These are phyloP conservation scores for Hypomontagnella submonticulosa DNA, from an alignment of 495 filamentous ascomycete genomes.

Conservation along the genomic window DNA sequence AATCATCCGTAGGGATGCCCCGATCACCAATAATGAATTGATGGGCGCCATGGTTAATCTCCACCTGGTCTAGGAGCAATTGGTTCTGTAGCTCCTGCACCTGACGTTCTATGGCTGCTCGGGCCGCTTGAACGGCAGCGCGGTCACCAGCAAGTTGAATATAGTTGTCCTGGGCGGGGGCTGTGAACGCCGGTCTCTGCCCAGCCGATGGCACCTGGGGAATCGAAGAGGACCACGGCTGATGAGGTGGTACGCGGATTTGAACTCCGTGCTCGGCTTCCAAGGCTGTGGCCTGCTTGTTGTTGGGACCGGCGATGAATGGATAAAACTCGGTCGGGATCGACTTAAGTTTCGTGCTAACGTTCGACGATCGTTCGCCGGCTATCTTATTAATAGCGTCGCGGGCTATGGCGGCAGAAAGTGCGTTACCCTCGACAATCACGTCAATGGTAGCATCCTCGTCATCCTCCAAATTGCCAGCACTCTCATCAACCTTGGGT, in stretches of 20 bases:
- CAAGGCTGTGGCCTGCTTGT: conserved; percentile 70
- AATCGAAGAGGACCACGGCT: conserved; percentile 75
- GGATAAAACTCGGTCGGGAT: conserved; percentile 95
- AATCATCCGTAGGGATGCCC: conserved; percentile 80
- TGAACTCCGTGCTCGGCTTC: conserved; percentile 72
- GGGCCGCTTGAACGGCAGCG: conserved; percentile 78
- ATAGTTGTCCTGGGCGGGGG: conserved; percentile 70
- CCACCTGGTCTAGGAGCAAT: conserved; percentile 76
- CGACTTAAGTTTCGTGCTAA: conserved; percentile 78
- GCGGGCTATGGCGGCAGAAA: conserved; percentile 81
- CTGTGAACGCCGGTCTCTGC: conserved; percentile 71
- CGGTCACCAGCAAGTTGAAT: conserved; percentile 92
- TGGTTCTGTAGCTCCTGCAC: conserved; percentile 75
- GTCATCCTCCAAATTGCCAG: conserved; percentile 66
- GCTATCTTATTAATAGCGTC: conserved; percentile 86
- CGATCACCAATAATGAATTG: conserved; percentile 90
- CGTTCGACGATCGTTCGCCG: conserved; percentile 82
- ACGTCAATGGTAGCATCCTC: conserved; percentile 86
- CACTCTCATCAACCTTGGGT: conserved; percentile 75
- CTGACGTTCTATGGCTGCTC: conserved; percentile 79
- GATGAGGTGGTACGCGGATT: conserved; percentile 81
- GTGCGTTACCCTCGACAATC: conserved; percentile 86
- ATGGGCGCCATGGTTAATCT: conserved; percentile 81
- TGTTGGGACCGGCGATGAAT: conserved; percentile 88
- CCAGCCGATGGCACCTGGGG: conserved; percentile 72